Evolutionary conservation across 192 early-diverging fungal genomes (phyloP), one percentile per base, ranked within the genome.

Genomic region (Coemansia sp.): DNA sequence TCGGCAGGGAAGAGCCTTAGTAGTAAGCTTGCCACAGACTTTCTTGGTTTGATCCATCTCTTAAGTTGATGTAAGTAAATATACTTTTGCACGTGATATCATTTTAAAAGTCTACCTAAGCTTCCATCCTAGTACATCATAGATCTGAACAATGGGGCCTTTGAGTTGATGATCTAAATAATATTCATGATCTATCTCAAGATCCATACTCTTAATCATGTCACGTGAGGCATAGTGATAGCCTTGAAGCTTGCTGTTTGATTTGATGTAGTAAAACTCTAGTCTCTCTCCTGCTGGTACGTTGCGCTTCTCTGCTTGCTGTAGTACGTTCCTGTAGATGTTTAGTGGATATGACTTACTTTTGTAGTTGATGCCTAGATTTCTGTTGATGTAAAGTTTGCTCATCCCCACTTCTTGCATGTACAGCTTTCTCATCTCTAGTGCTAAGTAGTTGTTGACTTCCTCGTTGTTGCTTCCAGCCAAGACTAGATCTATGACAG

Each of bases 211-310:
- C 16, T 61, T 32, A 2, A 68, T 59, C 66, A 68, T 68, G 18
- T 18, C 8, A 16, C 60, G 52, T 38, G 58, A 34, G 0, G 66
- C 56, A 27, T 60, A 60, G 52, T 61, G 66, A 52, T 68, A 68
- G 16, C 66, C 66, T 59, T 68, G 66, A 18, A 60, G 43, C 24
- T 45, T 32, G 40, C 22, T 30, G 10, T 50, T 27, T 32, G 40
- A 47, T 61, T 38, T 60, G 9, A 68, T 50, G 20, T 34, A 68
- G 20, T 68, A 68, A 20, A 35, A 68, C 32, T 68, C 66, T 60
- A 68, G 59, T 68, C 66, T 68, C 44, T 68, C 66, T 49, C 66
- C 66, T 39, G 66, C 20, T 50, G 22, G 13, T 47, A 68, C 59
- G 24, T 47, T 27, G 35, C 66, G 41, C 1, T 60, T 40, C 37